Evolutionary conservation across 345 rosid genomes (phyloP).

Genomic region (Salix koriyanagi): DNA sequence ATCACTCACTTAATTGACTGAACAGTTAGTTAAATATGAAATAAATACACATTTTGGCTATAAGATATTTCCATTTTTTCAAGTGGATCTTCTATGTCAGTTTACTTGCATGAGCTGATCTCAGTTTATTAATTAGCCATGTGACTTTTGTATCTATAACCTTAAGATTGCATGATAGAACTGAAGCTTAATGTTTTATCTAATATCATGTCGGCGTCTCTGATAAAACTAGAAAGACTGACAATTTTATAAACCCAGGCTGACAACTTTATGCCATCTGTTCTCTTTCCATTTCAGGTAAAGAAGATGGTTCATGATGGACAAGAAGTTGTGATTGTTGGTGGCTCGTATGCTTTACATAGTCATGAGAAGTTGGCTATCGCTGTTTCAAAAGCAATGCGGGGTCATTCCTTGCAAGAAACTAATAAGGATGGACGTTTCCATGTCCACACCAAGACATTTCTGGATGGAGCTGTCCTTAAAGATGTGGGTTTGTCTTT

Average conservation of each 20-base stretch:
- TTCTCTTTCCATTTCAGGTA: constrained; percentile 37
- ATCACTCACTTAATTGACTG: too few relatives aligned
- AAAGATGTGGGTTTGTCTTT: constrained; percentile 66
- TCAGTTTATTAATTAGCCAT: neutral
- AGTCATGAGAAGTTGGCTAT: constrained; percentile 95
- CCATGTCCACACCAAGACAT: constrained; percentile 92
- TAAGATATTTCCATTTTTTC: neutral
- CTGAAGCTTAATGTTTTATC: too few relatives aligned
- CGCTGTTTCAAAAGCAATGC: constrained; percentile 96
- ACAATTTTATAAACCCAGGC: neutral
- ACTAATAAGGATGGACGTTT: constrained; percentile 92
- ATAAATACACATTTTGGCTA: neutral
- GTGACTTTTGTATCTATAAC: neutral
- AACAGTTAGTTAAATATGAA: neutral
- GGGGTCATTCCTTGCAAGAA: constrained; percentile 94
- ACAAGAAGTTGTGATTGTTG: constrained; percentile 89
- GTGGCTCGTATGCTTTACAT: constrained; percentile 82
- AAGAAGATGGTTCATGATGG: constrained; percentile 88
- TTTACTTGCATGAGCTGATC: neutral
- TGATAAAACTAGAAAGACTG: too few relatives aligned
- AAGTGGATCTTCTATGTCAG: neutral
- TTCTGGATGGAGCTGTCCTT: constrained; percentile 91
- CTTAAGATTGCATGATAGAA: neutral
- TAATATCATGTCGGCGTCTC: neutral
- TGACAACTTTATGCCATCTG: neutral